Percentiles rank a stretch among this genome's conserved stretches.
Evolutionary conservation across 495 filamentous ascomycete genomes (phyloP).

Genomic region (Staphylotrichum tortipilum): DNA sequence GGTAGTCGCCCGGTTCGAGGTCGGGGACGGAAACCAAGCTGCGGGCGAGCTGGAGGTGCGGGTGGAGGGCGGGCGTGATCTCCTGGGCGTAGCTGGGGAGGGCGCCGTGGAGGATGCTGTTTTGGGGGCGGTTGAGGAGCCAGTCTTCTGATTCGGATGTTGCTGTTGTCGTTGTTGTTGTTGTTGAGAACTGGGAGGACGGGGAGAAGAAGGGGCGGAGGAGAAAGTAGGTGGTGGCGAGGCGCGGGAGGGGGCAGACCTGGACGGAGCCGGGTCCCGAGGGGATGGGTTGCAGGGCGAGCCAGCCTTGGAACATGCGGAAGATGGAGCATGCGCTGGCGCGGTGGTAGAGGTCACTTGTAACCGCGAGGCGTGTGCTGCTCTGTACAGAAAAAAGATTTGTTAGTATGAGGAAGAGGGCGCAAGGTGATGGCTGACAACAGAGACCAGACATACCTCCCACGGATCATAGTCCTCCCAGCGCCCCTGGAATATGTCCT

Average conservation of each 20-base stretch:
- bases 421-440: no score
- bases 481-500: slow-evolving; percentile 57
- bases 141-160: slow-evolving; percentile 14
- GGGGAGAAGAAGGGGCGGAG: slow-evolving; percentile 78
- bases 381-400: no score
- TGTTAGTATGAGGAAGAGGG: no score
- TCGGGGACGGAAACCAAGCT: slow-evolving; percentile 68
- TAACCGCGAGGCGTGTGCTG: slow-evolving; percentile 56
- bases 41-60: slow-evolving; percentile 58
- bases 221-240: slow-evolving; percentile 75
- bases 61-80: slow-evolving; percentile 59
- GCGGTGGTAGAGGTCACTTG: slow-evolving; percentile 73
- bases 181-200: no score
- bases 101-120: slow-evolving; percentile 62
- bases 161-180: not conserved
- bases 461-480: slow-evolving; percentile 84
- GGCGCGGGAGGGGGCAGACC: slow-evolving; percentile 65
- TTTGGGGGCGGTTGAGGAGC: slow-evolving; percentile 32
- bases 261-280: slow-evolving; percentile 57
- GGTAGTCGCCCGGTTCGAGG: slow-evolving; percentile 75
- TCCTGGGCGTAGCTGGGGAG: slow-evolving; percentile 69
- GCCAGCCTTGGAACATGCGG: slow-evolving; percentile 81
- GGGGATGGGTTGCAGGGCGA: slow-evolving; percentile 59
- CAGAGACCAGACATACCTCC: no score
- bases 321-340: slow-evolving; percentile 76